These are phyloP conservation scores for Colletotrichum cereale DNA, from an alignment of 2,329 filamentous ascomycete species.

Conservation along the genomic window DNA sequence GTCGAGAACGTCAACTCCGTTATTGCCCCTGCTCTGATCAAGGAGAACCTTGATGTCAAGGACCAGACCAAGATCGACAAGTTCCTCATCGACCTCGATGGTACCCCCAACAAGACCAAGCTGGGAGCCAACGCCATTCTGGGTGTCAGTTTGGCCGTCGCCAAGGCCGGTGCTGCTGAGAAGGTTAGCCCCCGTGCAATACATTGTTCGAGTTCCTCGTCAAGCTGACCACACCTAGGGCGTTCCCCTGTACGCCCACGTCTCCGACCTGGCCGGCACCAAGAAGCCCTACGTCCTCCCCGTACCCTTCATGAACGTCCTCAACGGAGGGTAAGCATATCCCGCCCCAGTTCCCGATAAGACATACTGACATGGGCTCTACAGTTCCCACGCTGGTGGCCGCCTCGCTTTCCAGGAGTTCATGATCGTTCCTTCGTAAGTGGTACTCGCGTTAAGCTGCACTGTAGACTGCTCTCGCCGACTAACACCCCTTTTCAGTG, in stretches of 20 bases:
- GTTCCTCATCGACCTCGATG: constrained; percentile 88
- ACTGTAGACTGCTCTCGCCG: background rate
- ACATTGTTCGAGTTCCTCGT: background rate
- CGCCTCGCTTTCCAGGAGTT: constrained; percentile 96
- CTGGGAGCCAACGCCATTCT: constrained; percentile 91
- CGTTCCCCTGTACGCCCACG: constrained; percentile 87
- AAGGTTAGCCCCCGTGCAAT: constrained; percentile 64
- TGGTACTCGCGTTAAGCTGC: constrained; percentile 39
- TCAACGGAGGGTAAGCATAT: constrained; percentile 75
- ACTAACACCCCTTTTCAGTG: constrained; percentile 57
- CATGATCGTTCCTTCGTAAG: constrained; percentile 89
- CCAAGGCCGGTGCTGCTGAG: constrained; percentile 90
- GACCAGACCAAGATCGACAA: constrained; percentile 87
- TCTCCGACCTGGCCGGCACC: constrained; percentile 88
- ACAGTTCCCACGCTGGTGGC: constrained; percentile 93
- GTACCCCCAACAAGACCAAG: constrained; percentile 87
- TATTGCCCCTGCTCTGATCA: constrained; percentile 85
- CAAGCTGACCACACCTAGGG: constrained; percentile 57
- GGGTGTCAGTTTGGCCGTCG: constrained; percentile 85
- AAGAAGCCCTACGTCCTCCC: constrained; percentile 94
- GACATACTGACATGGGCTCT: background rate
- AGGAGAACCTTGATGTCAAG: constrained; percentile 86
- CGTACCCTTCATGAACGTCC: constrained; percentile 93
- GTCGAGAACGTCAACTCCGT: constrained; percentile 86
- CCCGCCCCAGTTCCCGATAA: background rate